Conservation (phyloP, 257 asterid species). For the Lantana camara region DNA sequence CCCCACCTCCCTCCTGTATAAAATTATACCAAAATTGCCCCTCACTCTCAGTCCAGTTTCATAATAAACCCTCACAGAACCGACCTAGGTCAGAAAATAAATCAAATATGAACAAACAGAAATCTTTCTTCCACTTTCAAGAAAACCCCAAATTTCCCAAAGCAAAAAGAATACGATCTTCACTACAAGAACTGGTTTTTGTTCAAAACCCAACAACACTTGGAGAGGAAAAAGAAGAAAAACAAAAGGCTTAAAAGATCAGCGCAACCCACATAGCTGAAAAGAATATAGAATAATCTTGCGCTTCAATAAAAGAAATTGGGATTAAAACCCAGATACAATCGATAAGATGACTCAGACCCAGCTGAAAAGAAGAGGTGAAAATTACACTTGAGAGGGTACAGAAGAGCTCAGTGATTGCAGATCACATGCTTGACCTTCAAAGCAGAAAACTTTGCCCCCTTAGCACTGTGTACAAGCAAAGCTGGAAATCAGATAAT, state of each 20-base stretch:
- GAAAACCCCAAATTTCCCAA: constrained; percentile 28
- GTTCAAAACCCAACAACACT: constrained; percentile 10
- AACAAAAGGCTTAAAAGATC: constrained; percentile 28
- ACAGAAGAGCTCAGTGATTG: constrained; percentile 30
- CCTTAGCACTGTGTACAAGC: constrained; percentile 37
- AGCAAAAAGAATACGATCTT: constrained; percentile 11
- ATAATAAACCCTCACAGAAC: constrained; percentile 7
- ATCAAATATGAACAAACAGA: constrained; percentile 19
- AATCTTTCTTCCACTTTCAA: constrained; percentile 19
- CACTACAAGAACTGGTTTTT: constrained; percentile 32
- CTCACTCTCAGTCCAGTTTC: constrained; percentile 23
- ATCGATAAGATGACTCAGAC: constrained; percentile 24
- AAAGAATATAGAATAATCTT: constrained; percentile 28
- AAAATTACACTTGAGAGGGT: constrained; percentile 28
- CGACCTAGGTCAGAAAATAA: constrained; percentile 35
- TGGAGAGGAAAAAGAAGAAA: constrained; percentile 1
- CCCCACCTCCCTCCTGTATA: constrained; percentile 18
- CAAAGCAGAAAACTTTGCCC: constrained; percentile 31
- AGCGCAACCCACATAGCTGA: constrained; percentile 28
- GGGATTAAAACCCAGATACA: constrained; percentile 19
- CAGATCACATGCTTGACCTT: constrained; percentile 54
- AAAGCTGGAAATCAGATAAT: constrained; percentile 37
- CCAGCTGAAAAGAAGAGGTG: constrained; percentile 31
- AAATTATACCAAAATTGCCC: constrained; percentile 28
- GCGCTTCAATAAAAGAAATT: constrained; percentile 23